Evolutionary conservation across 2,329 filamentous ascomycete genomes (phyloP).

Genomic region (Aspergillus quadricinctus): DNA sequence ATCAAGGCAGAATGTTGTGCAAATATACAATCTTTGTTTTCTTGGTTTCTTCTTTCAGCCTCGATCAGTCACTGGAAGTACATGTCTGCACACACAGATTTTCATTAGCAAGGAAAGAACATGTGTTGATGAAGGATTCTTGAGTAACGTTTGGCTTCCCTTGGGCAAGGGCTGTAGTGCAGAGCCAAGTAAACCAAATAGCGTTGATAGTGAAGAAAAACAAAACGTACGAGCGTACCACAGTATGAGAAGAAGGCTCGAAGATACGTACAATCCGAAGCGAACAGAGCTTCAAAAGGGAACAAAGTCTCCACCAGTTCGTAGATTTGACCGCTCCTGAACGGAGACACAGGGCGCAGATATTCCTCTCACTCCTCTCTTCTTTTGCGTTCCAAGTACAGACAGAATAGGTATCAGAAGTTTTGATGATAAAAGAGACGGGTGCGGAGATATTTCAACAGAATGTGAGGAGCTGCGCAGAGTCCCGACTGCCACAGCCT

Average conservation of each 20-base stretch:
- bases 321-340: slow-evolving; percentile 13
- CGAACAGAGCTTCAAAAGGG: slow-evolving; percentile 20
- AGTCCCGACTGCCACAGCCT: slow-evolving; percentile 19
- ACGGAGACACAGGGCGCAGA: slow-evolving; percentile 18
- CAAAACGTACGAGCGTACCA: slow-evolving; percentile 9
- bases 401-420: slow-evolving; percentile 14
- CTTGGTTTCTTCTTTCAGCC: slow-evolving; percentile 21
- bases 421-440: slow-evolving; percentile 15
- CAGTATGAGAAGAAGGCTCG: slow-evolving; percentile 21
- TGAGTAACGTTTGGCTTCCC: not conserved
- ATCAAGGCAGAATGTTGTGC: slow-evolving; percentile 27
- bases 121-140: not conserved
- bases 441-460: slow-evolving; percentile 20
- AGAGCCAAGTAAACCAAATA: not conserved
- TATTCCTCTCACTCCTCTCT: slow-evolving; percentile 9
- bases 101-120: slow-evolving; percentile 36
- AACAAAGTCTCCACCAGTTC: slow-evolving; percentile 20
- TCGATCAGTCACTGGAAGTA: slow-evolving; percentile 37
- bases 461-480: slow-evolving; percentile 16
- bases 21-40: slow-evolving; percentile 36
- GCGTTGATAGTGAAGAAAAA: slow-evolving; percentile 8
- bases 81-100: slow-evolving; percentile 38
- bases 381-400: slow-evolving; percentile 24
- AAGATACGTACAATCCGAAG: slow-evolving; percentile 41
- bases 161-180: not conserved